A percentile compares a stretch with the other conserved stretches of the same genome.
phyloP scores from a whole-genome alignment of 108 stramenopile genomes.

The Fragilariopsis cylindrus region DNA sequence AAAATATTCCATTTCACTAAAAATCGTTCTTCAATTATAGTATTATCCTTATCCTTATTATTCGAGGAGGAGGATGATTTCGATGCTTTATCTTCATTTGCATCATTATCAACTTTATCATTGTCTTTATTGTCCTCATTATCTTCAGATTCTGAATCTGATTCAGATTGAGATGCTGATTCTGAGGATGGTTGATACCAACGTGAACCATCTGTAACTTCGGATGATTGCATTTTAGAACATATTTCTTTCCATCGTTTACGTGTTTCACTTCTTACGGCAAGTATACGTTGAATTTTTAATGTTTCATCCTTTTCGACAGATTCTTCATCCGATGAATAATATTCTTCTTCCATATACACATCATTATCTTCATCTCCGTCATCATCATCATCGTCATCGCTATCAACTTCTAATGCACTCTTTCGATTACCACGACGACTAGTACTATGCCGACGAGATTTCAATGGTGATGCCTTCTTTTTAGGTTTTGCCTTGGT shows the following conservation, averaged over 20 bases:
- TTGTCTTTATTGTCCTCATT: conserved; percentile 28
- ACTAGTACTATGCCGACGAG: not conserved
- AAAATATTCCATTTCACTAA: conserved; percentile 84
- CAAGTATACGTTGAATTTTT: conserved; percentile 77
- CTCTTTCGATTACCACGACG: not conserved
- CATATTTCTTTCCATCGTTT: conserved; percentile 67
- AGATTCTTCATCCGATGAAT: conserved; percentile 38
- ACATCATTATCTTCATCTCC: not conserved
- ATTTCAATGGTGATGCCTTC: not conserved
- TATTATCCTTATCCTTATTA: conserved; percentile 26
- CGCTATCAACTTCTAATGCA: not conserved
- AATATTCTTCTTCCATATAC: conserved; percentile 31
- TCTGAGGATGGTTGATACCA: conserved; percentile 50
- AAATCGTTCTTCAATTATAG: conserved; percentile 76
- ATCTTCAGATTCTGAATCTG: conserved; percentile 16
- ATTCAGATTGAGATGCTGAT: not conserved
- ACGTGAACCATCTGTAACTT: conserved; percentile 77
- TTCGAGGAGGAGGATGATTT: not conserved
- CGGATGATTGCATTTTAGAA: conserved; percentile 69
- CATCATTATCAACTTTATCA: conserved; percentile 2
- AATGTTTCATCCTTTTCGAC: conserved; percentile 67
- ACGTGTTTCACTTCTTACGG: conserved; percentile 48
- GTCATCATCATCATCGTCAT: conserved; percentile 10
- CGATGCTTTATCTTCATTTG: not conserved
- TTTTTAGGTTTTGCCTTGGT: conserved; percentile 3